These are phyloP conservation scores for Arthrobotrys megalospora DNA, from an alignment of 2,329 filamentous ascomycete species.

Conservation along the genomic window DNA sequence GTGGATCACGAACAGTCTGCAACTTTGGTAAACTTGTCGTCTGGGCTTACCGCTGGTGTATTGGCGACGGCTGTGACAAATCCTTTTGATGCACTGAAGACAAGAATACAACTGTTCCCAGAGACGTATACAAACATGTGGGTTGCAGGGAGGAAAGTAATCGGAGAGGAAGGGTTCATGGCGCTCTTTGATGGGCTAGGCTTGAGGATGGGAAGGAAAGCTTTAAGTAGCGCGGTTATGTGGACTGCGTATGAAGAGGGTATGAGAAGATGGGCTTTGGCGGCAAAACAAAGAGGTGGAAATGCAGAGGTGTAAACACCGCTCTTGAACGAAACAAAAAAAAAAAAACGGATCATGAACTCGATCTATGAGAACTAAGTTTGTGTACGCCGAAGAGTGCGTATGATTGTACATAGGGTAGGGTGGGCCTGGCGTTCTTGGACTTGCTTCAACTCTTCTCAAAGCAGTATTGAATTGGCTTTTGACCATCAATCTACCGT, in stretches of 20 bases:
- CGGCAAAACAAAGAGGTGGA: conserved; percentile 34
- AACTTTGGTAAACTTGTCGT: conserved; percentile 85
- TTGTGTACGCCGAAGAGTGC: neutral
- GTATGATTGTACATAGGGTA: conserved; percentile 34
- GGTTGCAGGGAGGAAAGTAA: conserved; percentile 82
- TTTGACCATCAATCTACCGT: neutral
- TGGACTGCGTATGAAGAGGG: conserved; percentile 91
- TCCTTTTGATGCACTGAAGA: conserved; percentile 97
- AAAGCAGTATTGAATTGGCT: conserved; percentile 4
- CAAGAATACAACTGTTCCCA: conserved; percentile 91
- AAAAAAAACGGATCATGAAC: neutral
- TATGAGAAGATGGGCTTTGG: conserved; percentile 64
- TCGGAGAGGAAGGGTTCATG: conserved; percentile 82
- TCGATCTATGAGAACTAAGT: neutral
- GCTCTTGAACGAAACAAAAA: neutral
- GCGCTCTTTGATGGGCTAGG: conserved; percentile 89
- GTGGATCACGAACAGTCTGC: conserved; percentile 67
- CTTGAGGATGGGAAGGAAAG: conserved; percentile 90
- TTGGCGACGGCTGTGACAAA: conserved; percentile 91
- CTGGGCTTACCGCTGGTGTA: conserved; percentile 84
- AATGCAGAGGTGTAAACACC: conserved; percentile 36
- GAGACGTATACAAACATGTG: conserved; percentile 85
- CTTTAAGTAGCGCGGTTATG: conserved; percentile 90
- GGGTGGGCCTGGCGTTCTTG: conserved; percentile 34
- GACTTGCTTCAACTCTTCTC: conserved; percentile 45